Percentiles rank a stretch among this genome's conserved stretches.
phyloP scores from a whole-genome alignment of 345 rosid genomes.

The Orychophragmus violaceus region DNA sequence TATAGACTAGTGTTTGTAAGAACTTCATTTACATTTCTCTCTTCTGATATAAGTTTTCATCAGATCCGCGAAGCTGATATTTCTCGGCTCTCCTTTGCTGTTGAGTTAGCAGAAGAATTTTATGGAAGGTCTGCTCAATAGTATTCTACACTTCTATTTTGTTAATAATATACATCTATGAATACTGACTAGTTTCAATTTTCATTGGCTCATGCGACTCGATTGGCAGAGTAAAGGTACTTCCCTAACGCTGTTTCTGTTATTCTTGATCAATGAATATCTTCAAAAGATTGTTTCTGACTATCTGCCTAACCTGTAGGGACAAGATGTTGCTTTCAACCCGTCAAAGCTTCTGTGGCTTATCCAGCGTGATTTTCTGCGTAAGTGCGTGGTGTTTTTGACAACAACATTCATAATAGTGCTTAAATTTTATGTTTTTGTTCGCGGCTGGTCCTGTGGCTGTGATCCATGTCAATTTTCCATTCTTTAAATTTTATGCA shows the following conservation, averaged over 20 bases:
- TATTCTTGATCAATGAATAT: constrained; percentile 13
- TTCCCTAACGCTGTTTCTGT: constrained; percentile 10
- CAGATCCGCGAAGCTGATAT: constrained; percentile 98
- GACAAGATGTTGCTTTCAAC: constrained; percentile 94
- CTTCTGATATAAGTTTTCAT: constrained; percentile 19
- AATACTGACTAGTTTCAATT: constrained; percentile 40
- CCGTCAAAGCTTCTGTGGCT: constrained; percentile 98
- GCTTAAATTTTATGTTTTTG: neutral
- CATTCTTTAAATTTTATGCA: constrained; percentile 1
- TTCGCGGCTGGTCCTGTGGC: neutral
- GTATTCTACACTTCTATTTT: constrained; percentile 3
- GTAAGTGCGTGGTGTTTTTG: constrained; percentile 44
- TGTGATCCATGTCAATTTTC: constrained; percentile 4
- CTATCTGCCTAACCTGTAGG: constrained; percentile 45
- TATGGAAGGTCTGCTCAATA: constrained; percentile 72
- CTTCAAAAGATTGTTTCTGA: constrained; percentile 17
- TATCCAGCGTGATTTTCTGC: constrained; percentile 97
- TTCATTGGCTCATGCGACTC: constrained; percentile 32
- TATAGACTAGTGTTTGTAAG: neutral
- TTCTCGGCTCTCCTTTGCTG: constrained; percentile 95
- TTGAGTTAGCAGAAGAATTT: constrained; percentile 98
- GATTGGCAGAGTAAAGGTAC: constrained; percentile 88
- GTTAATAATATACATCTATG: neutral
- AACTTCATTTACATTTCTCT: constrained; percentile 7
- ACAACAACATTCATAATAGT: neutral